These are phyloP conservation scores for Lumnitzera racemosa DNA, from an alignment of 345 rosid genomes.

Conservation along the genomic window DNA sequence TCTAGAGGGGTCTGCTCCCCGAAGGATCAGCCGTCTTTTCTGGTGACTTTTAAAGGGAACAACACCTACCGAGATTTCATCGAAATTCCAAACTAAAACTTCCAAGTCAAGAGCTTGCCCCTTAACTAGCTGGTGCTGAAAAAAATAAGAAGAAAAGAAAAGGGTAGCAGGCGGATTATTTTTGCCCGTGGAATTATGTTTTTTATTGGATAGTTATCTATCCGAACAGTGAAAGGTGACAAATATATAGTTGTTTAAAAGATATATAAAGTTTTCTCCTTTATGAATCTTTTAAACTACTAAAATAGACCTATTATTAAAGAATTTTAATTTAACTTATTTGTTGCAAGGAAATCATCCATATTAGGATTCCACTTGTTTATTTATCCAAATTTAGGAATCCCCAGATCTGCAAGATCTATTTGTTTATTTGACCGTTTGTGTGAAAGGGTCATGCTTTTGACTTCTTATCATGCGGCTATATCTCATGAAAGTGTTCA, in stretches of 20 bases:
- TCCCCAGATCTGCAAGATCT: slow-evolving; percentile 39
- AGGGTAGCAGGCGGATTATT: no score
- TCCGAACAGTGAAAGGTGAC: no score
- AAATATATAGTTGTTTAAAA: no score
- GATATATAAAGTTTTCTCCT: no score
- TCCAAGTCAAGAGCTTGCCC: slow-evolving; percentile 12
- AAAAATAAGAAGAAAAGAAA: no score
- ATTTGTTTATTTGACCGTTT: slow-evolving; percentile 7
- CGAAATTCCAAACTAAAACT: slow-evolving; percentile 13
- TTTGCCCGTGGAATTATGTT: no score
- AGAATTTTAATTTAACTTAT: no score
- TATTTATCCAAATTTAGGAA: slow-evolving; percentile 34
- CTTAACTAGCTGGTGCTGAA: background rate
- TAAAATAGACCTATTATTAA: no score
- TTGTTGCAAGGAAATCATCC: background rate
- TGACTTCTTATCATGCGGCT: slow-evolving; percentile 4
- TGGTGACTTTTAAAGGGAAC: slow-evolving; percentile 38
- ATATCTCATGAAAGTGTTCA: slow-evolving; percentile 13
- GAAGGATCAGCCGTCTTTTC: slow-evolving; percentile 93
- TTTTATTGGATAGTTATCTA: no score
- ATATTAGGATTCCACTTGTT: slow-evolving; percentile 7
- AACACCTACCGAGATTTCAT: no score
- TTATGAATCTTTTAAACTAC: no score
- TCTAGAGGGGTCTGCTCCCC: slow-evolving; percentile 68
- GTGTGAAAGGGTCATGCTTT: no score